Evolutionary conservation across 1,284 basidiomycete species (phyloP).

Genomic region (Apiotrichum laibachii): DNA sequence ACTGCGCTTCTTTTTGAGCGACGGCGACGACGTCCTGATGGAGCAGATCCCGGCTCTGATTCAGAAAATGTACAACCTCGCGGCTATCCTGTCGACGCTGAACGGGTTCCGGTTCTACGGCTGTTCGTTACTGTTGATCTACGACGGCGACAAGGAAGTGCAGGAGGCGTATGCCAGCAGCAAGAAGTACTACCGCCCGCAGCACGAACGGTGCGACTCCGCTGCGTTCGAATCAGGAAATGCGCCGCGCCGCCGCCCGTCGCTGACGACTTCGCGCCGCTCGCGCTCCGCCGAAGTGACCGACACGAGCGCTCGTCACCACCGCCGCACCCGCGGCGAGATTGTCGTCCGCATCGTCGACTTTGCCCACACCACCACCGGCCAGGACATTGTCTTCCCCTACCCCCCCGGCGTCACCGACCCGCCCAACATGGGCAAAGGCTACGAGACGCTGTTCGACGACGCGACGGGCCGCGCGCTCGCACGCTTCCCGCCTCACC

Average conservation of each 20-base stretch:
- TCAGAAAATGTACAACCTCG: conserved; percentile 89
- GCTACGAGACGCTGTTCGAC: conserved; percentile 77
- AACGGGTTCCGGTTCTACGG: conserved; percentile 97
- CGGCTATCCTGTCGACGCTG: conserved; percentile 79
- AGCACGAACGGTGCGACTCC: conserved; percentile 11
- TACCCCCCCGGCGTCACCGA: conserved; percentile 40
- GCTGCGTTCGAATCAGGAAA: conserved; percentile 1
- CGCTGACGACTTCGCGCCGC: conserved; percentile 10
- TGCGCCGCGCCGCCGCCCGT: conserved; percentile 4
- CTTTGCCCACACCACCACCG: conserved; percentile 98
- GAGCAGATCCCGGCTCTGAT: conserved; percentile 91
- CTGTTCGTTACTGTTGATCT: conserved; percentile 93
- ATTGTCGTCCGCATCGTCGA: conserved; percentile 95
- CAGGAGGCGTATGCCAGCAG: conserved; percentile 59
- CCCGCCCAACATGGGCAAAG: conserved; percentile 59
- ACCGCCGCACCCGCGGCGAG: conserved; percentile 71
- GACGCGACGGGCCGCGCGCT: conserved; percentile 72
- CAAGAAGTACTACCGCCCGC: conserved; percentile 9
- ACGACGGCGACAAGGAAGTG: conserved; percentile 86
- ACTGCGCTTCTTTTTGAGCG: conserved; percentile 76
- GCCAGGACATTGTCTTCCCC: conserved; percentile 75
- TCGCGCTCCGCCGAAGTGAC: conserved; percentile 16
- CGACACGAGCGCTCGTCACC: conserved; percentile 17
- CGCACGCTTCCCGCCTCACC: conserved; percentile 88
- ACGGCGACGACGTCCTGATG: conserved; percentile 77